phyloP scores from a whole-genome alignment of 768 basidiomycete species.

The Collybia sp. region DNA sequence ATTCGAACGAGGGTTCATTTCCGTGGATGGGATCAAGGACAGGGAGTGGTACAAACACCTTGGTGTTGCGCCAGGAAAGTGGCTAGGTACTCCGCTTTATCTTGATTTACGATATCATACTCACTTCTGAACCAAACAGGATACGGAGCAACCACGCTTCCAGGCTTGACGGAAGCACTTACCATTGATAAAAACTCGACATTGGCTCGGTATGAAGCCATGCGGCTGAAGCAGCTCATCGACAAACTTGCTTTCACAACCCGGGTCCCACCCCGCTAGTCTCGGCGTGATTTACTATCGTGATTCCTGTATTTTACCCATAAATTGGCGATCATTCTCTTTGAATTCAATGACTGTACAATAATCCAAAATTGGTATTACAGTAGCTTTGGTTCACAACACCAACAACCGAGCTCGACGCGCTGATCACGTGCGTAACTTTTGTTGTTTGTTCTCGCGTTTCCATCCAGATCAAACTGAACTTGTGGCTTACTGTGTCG shows the following conservation, averaged over 20 bases:
- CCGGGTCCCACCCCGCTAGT: background rate
- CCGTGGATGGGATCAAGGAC: constrained; percentile 63
- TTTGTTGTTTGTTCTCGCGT: constrained; percentile 11
- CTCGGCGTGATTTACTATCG: no score
- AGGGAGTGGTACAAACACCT: constrained; percentile 82
- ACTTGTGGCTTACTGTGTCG: background rate
- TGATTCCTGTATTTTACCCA: no score
- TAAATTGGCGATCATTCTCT: no score
- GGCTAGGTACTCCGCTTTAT: constrained; percentile 49
- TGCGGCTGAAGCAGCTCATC: constrained; percentile 46
- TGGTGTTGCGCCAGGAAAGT: constrained; percentile 79
- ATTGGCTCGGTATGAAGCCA: constrained; percentile 51
- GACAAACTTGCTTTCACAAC: constrained; percentile 38
- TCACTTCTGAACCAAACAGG: constrained; percentile 32
- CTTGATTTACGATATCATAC: background rate
- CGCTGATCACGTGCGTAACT: constrained; percentile 32
- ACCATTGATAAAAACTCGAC: constrained; percentile 60
- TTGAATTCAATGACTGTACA: no score
- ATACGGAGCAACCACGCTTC: constrained; percentile 78
- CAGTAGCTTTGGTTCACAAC: no score
- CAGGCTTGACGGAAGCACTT: constrained; percentile 70
- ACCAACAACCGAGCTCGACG: constrained; percentile 28
- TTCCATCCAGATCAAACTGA: constrained; percentile 9
- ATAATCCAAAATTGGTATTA: no score
- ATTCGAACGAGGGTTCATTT: constrained; percentile 77